These are phyloP conservation scores for Candolleomyces aberdarensis DNA, from an alignment of 768 basidiomycete species.

Conservation along the genomic window DNA sequence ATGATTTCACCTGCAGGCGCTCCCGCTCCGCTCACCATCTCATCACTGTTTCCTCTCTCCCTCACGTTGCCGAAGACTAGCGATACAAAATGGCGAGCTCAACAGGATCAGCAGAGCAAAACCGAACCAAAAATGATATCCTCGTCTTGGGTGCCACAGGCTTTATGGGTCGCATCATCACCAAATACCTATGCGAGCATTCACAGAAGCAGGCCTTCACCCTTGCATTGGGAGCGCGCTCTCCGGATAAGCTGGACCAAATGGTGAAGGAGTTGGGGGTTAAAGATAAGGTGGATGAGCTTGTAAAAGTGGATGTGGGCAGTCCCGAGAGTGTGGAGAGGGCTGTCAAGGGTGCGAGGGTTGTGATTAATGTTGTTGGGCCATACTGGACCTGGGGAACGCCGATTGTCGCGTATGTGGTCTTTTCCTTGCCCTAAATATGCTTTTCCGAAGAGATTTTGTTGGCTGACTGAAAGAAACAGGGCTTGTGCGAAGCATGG, in stretches of 20 bases:
- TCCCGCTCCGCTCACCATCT: no score
- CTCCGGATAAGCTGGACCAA: conserved; percentile 53
- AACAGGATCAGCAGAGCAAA: no score
- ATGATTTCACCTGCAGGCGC: no score
- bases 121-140: conserved; percentile 39
- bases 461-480: not conserved
- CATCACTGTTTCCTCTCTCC: no score
- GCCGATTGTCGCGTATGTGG: conserved; percentile 61
- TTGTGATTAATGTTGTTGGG: conserved; percentile 77
- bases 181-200: conserved; percentile 64
- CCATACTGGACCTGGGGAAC: conserved; percentile 73
- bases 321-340: conserved; percentile 49
- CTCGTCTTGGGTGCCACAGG: conserved; percentile 77
- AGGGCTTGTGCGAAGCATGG: conserved; percentile 74
- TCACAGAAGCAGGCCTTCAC: conserved; percentile 58
- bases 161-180: conserved; percentile 67
- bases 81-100: no score
- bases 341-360: conserved; percentile 53
- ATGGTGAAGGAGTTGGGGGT: conserved; percentile 48
- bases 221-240: conserved; percentile 70
- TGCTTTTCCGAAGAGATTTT: not conserved
- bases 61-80: no score
- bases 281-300: conserved; percentile 31
- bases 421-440: not conserved
- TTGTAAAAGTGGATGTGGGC: conserved; percentile 59